These are phyloP conservation scores for Plasmodium knowlesi DNA, from an alignment of 169 alveolate genomes.

Conservation along the genomic window DNA sequence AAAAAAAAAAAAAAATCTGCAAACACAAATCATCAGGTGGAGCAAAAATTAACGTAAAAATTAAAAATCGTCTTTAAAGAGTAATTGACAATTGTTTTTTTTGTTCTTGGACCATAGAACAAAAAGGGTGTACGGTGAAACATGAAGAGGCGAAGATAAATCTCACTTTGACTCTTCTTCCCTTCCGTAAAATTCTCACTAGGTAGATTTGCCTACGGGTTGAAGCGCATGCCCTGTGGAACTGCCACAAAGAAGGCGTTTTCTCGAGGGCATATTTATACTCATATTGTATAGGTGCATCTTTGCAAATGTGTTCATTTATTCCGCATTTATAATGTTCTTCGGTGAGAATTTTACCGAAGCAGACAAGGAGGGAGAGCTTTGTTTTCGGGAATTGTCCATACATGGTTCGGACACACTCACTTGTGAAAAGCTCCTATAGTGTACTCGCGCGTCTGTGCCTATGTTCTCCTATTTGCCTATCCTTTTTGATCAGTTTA, in stretches of 20 bases:
- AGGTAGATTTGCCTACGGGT: background rate
- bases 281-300: background rate
- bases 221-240: background rate
- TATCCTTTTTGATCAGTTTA: background rate
- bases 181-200: background rate
- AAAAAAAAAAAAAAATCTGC: constrained; percentile 39
- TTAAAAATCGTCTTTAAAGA: constrained; percentile 20
- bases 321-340: background rate
- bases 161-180: background rate
- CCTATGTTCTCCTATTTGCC: background rate
- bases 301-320: background rate
- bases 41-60: background rate
- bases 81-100: constrained; percentile 4
- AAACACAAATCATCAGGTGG: background rate
- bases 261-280: background rate
- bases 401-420: background rate
- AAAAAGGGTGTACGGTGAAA: background rate
- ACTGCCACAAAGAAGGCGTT: background rate
- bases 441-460: background rate
- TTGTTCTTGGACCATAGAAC: background rate
- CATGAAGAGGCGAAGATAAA: background rate
- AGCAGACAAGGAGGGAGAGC: background rate
- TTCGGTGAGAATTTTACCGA: background rate
- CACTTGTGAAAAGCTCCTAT: background rate
- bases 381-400: background rate